Conservation (phyloP, 306 rosid genomes). For the Cucumis hystrix region DNA sequence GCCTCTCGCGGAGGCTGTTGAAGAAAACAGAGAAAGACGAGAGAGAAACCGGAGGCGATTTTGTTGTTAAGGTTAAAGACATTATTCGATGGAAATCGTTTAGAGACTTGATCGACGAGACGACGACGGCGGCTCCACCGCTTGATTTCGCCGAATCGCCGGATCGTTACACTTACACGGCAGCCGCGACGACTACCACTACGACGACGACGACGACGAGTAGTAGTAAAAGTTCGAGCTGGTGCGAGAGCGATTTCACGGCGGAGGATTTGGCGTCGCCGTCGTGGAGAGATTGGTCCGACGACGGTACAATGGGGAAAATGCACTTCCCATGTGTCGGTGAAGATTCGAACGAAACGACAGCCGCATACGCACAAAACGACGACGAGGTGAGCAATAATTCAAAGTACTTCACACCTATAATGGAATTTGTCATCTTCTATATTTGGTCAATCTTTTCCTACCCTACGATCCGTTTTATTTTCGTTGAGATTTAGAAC, state of each 20-base stretch:
- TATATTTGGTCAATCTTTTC: background rate
- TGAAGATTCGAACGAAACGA: background rate
- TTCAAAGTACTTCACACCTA: background rate
- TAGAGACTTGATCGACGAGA: constrained; percentile 27
- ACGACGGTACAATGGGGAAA: constrained; percentile 9
- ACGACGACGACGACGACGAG: constrained; percentile 7
- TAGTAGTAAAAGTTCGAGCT: constrained; percentile 40
- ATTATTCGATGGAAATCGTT: constrained; percentile 78
- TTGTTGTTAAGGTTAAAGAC: constrained; percentile 35
- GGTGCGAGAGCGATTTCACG: constrained; percentile 73
- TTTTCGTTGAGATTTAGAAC: background rate
- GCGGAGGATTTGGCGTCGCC: constrained; percentile 17
- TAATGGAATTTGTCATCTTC: background rate
- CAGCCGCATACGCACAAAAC: background rate
- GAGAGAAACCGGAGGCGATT: constrained; percentile 11
- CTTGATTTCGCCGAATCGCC: constrained; percentile 21
- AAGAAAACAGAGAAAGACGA: background rate
- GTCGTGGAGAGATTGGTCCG: constrained; percentile 20
- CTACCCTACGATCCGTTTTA: background rate
- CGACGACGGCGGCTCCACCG: constrained; percentile 12
- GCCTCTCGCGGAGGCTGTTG: constrained; percentile 35
- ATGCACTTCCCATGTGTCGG: constrained; percentile 36
- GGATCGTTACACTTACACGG: constrained; percentile 17
- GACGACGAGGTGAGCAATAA: constrained; percentile 1
- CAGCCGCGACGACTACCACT: constrained; percentile 3